These are phyloP conservation scores for Eutrema heterophyllum DNA, from an alignment of 345 rosid genomes.

Conservation along the genomic window DNA sequence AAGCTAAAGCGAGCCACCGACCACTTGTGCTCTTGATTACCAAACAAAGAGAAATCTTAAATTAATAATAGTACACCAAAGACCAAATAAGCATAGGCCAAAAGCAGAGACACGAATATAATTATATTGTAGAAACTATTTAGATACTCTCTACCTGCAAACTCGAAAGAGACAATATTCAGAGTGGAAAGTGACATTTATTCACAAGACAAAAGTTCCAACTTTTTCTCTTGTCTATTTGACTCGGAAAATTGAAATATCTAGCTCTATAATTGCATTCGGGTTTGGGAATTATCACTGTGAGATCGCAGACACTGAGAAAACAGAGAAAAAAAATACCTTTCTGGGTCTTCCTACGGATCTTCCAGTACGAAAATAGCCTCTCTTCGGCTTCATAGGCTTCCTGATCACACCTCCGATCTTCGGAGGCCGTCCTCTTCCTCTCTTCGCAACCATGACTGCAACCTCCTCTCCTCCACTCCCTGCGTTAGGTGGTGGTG, in stretches of 20 bases:
- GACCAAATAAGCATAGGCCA: slow-evolving; percentile 4
- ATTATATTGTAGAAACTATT: background rate
- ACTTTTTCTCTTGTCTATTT: slow-evolving; percentile 1
- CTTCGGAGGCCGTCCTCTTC: slow-evolving; percentile 60
- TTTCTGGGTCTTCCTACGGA: slow-evolving; percentile 75
- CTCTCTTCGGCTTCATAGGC: slow-evolving; percentile 27
- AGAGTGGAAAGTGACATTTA: slow-evolving; percentile 28
- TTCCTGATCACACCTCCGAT: slow-evolving; percentile 28
- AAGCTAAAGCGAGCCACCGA: slow-evolving; percentile 11
- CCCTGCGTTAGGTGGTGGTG: background rate
- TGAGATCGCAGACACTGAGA: background rate
- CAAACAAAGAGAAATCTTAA: slow-evolving; percentile 13
- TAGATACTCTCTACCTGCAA: slow-evolving; percentile 11
- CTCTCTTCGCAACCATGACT: slow-evolving; percentile 35
- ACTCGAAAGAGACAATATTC: slow-evolving; percentile 22
- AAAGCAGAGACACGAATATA: slow-evolving; percentile 17
- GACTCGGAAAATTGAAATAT: background rate
- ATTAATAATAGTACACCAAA: slow-evolving; percentile 6
- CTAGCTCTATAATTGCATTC: background rate
- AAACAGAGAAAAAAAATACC: slow-evolving; percentile 31
- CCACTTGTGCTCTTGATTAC: slow-evolving; percentile 12
- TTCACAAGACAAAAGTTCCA: slow-evolving; percentile 22
- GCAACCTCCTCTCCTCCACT: slow-evolving; percentile 12
- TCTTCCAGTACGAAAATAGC: slow-evolving; percentile 35
- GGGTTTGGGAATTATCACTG: background rate